Percentiles rank a stretch among this genome's conserved stretches.
Evolutionary conservation across 148 eudicot species (phyloP).

Genomic region (Heliamphora exappendiculata): DNA sequence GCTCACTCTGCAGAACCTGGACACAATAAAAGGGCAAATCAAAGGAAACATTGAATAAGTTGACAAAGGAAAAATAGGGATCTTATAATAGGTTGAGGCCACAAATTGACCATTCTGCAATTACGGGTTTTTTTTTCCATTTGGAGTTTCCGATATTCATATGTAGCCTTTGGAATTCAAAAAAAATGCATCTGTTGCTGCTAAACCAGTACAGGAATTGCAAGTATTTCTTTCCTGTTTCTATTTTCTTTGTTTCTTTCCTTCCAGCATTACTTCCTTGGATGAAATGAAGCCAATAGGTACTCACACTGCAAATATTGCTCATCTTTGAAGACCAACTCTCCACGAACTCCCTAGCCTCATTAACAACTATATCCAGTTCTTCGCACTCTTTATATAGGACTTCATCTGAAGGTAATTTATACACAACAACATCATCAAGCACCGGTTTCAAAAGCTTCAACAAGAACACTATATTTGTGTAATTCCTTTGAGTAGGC

Average conservation of each 20-base stretch:
- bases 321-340: constrained; percentile 68
- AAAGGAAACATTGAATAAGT: constrained; percentile 6
- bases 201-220: neutral
- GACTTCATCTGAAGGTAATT: constrained; percentile 37
- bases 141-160: neutral
- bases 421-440: constrained; percentile 47
- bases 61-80: neutral
- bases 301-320: constrained; percentile 68
- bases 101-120: neutral
- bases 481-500: constrained; percentile 52
- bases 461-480: constrained; percentile 36
- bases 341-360: constrained; percentile 75
- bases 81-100: neutral
- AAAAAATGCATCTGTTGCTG: neutral
- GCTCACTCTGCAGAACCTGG: constrained; percentile 74
- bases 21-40: neutral
- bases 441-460: constrained; percentile 68
- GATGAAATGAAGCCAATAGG: constrained; percentile 4
- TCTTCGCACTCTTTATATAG: constrained; percentile 63
- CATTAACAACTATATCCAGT: constrained; percentile 61
- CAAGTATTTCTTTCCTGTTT: neutral
- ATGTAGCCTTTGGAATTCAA: neutral
- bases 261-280: constrained; percentile 3
- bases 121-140: neutral
- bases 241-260: neutral